Evolutionary conservation across 768 basidiomycete species (phyloP).

Genomic region (Pleurotus pulmonarius): DNA sequence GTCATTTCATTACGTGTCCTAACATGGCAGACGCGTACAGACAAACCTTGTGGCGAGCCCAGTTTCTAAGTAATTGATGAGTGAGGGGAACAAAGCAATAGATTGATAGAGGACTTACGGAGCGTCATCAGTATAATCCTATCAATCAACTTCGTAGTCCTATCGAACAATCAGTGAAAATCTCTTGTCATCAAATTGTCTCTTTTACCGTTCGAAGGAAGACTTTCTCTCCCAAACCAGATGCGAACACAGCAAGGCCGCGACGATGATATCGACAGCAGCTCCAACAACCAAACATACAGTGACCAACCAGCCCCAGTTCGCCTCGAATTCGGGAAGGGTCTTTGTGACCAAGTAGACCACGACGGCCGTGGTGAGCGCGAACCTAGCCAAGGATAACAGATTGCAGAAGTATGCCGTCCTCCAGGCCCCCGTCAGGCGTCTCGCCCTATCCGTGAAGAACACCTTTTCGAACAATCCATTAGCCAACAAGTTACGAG

Average conservation of each 20-base stretch:
- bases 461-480: not conserved
- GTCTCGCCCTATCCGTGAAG: conserved; percentile 1
- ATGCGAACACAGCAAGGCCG: conserved; percentile 1
- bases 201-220: not conserved
- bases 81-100: too few relatives aligned
- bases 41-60: not conserved
- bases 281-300: conserved; percentile 1
- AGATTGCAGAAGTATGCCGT: not conserved
- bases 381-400: conserved; percentile 1
- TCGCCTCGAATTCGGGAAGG: not conserved
- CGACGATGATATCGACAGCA: conserved; percentile 6
- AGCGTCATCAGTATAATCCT: conserved; percentile 5
- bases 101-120: not conserved
- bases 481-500: not conserved
- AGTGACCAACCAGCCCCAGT: conserved; percentile 7
- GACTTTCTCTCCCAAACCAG: not conserved
- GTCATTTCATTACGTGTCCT: not conserved
- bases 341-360: conserved; percentile 11
- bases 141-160: conserved; percentile 7
- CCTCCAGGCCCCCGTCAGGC: not conserved
- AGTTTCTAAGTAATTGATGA: not conserved
- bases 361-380: not conserved
- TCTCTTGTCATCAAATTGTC: not conserved
- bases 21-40: too few relatives aligned
- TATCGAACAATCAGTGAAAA: not conserved